Conservation (phyloP, 2,329 filamentous ascomycete genomes). For the Mycosphaerella arachidis region DNA sequence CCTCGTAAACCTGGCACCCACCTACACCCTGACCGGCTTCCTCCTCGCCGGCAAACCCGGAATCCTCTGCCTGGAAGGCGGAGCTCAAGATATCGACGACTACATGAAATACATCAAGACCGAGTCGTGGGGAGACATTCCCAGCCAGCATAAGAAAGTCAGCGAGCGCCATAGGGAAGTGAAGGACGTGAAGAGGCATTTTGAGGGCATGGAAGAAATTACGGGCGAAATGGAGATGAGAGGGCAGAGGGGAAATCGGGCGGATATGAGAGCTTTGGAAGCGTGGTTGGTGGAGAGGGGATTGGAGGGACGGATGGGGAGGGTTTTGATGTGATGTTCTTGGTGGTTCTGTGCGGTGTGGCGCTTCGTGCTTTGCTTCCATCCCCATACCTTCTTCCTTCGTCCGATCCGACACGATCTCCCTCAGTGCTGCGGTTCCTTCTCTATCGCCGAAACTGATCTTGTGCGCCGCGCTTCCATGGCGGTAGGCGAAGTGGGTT, state of each 20-base stretch:
- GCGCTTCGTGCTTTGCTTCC: not conserved
- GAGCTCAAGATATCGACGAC: slow-evolving; percentile 47
- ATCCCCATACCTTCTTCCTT: not conserved
- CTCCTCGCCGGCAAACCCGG: slow-evolving; percentile 59
- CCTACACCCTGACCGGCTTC: slow-evolving; percentile 54
- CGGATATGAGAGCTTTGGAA: slow-evolving; percentile 52
- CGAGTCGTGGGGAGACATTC: slow-evolving; percentile 60
- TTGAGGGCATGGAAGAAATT: slow-evolving; percentile 56
- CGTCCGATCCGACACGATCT: not conserved
- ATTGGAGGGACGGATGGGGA: slow-evolving; percentile 43
- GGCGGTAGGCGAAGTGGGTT: too few species aligned
- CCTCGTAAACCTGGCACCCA: slow-evolving; percentile 50
- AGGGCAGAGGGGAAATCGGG: slow-evolving; percentile 48
- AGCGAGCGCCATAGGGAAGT: slow-evolving; percentile 51
- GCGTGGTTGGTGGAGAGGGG: slow-evolving; percentile 46
- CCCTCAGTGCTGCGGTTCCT: not conserved
- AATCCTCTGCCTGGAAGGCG: slow-evolving; percentile 50
- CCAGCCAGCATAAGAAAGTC: slow-evolving; percentile 59
- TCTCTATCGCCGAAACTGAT: not conserved
- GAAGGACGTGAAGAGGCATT: slow-evolving; percentile 36
- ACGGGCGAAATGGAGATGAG: slow-evolving; percentile 48
- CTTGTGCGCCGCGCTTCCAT: too few species aligned
- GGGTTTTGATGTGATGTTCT: slow-evolving; percentile 33
- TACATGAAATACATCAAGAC: slow-evolving; percentile 63
- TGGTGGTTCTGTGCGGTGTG: not conserved